Percentiles rank a stretch among this genome's conserved stretches.
Evolutionary conservation across 2,329 filamentous ascomycete species (phyloP).

Genomic region (Epichloe sibirici): DNA sequence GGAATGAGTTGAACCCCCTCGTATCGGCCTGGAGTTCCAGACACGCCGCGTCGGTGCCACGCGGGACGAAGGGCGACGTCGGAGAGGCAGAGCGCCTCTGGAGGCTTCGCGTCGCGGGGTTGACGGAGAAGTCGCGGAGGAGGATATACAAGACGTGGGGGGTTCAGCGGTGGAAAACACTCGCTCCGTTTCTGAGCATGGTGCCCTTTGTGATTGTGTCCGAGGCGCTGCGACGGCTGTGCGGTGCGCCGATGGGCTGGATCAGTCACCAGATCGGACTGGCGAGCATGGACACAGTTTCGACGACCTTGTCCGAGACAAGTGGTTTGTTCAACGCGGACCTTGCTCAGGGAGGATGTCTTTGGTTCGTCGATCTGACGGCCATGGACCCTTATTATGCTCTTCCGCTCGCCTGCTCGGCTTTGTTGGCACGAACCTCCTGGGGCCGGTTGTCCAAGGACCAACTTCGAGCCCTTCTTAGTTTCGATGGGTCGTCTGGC

Average conservation of each 20-base stretch:
- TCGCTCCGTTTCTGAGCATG: conserved; percentile 26
- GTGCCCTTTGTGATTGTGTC: conserved; percentile 38
- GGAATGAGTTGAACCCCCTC: conserved; percentile 18
- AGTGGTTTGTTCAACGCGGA: conserved; percentile 22
- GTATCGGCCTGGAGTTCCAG: conserved; percentile 20
- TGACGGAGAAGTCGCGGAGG: conserved; percentile 16
- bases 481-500: conserved; percentile 8
- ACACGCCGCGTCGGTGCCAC: conserved; percentile 9
- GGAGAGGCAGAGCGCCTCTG: conserved; percentile 10
- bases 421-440: conserved; percentile 16
- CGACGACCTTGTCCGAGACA: conserved; percentile 14
- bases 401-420: conserved; percentile 29
- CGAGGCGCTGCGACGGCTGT: conserved; percentile 37
- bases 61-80: background rate
- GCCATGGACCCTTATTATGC: conserved; percentile 37
- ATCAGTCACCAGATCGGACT: conserved; percentile 20
- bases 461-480: conserved; percentile 16
- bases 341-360: conserved; percentile 35
- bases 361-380: conserved; percentile 45
- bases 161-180: conserved; percentile 37
- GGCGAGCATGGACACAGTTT: conserved; percentile 10
- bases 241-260: conserved; percentile 19
- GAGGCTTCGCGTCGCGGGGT: conserved; percentile 13
- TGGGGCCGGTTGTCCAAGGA: conserved; percentile 19
- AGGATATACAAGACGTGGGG: conserved; percentile 26